These are phyloP conservation scores for Poterioochromonas sp. DNA, from an alignment of 352 stramenopile genomes.

Conservation along the genomic window DNA sequence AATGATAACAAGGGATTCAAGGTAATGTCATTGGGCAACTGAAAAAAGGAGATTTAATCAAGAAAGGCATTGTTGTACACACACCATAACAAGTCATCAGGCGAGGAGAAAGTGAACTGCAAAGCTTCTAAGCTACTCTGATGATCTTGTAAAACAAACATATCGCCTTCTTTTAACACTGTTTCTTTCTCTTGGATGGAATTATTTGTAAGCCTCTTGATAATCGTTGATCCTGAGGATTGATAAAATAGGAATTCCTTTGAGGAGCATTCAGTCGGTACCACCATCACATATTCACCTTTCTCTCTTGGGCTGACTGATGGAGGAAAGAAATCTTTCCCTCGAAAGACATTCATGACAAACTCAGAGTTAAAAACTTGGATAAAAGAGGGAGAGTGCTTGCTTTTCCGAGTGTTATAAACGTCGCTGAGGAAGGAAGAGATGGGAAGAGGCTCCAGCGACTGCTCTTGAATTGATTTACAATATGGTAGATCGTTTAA, in stretches of 20 bases:
- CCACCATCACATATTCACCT: background rate
- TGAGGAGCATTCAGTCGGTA: background rate
- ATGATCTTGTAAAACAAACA: too few species aligned
- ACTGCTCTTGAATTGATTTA: slow-evolving; percentile 15
- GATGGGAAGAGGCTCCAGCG: slow-evolving; percentile 5
- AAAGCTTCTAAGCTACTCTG: too few species aligned
- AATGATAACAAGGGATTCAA: too few species aligned
- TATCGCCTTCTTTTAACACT: too few species aligned
- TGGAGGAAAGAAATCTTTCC: slow-evolving; percentile 13
- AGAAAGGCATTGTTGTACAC: too few species aligned
- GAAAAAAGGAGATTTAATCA: too few species aligned
- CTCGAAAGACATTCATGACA: slow-evolving; percentile 13
- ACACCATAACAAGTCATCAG: too few species aligned
- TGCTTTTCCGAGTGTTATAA: slow-evolving; percentile 14
- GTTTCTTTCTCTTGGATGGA: background rate
- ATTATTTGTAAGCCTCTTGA: background rate
- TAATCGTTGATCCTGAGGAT: background rate
- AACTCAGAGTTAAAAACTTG: slow-evolving; percentile 15
- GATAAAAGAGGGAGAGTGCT: slow-evolving; percentile 11
- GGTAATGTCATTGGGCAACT: too few species aligned
- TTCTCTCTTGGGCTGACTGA: slow-evolving; percentile 10
- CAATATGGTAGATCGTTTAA: slow-evolving; percentile 15
- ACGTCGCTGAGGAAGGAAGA: slow-evolving; percentile 8
- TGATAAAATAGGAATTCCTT: background rate
- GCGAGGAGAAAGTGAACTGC: too few species aligned